Conservation (phyloP, 2,329 filamentous ascomycete genomes). For the Paraphoma sp. region DNA sequence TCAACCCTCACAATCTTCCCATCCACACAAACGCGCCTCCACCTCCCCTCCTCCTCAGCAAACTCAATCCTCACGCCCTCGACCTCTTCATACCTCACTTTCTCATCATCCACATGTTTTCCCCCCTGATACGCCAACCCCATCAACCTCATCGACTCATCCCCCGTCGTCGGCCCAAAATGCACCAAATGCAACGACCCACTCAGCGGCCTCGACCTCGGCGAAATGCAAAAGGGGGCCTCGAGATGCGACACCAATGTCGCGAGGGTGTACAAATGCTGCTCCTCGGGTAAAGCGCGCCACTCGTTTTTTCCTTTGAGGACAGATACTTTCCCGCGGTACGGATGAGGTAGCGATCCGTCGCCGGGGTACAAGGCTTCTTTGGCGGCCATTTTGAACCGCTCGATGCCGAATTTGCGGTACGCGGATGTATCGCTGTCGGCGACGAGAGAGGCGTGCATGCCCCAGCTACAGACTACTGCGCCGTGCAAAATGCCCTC, state of each 20-base stretch:
- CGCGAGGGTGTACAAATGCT: conserved; percentile 78
- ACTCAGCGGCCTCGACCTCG: conserved; percentile 72
- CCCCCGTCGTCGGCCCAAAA: conserved; percentile 71
- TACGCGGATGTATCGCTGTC: conserved; percentile 88
- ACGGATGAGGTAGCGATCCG: conserved; percentile 61
- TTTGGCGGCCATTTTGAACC: conserved; percentile 85
- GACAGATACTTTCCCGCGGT: conserved; percentile 60
- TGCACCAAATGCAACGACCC: conserved; percentile 74
- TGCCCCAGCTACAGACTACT: conserved; percentile 87
- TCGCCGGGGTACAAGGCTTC: conserved; percentile 70
- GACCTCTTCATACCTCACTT: conserved; percentile 75
- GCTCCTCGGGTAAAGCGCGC: conserved; percentile 46
- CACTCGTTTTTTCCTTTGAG: conserved; percentile 36
- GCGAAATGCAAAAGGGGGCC: conserved; percentile 81
- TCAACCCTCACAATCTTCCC: conserved; percentile 83
- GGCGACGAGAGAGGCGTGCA: conserved; percentile 87
- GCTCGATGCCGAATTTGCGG: conserved; percentile 74
- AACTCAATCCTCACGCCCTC: conserved; percentile 72
- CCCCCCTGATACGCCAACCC: conserved; percentile 64
- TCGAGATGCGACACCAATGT: conserved; percentile 84
- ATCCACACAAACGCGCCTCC: conserved; percentile 90
- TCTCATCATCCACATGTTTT: conserved; percentile 59
- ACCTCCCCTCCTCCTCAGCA: conserved; percentile 70
- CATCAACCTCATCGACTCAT: conserved; percentile 80
- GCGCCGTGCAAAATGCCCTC: conserved; percentile 65